phyloP scores from a whole-genome alignment of 208 protist species.

The Leishmania guyanensis region DNA sequence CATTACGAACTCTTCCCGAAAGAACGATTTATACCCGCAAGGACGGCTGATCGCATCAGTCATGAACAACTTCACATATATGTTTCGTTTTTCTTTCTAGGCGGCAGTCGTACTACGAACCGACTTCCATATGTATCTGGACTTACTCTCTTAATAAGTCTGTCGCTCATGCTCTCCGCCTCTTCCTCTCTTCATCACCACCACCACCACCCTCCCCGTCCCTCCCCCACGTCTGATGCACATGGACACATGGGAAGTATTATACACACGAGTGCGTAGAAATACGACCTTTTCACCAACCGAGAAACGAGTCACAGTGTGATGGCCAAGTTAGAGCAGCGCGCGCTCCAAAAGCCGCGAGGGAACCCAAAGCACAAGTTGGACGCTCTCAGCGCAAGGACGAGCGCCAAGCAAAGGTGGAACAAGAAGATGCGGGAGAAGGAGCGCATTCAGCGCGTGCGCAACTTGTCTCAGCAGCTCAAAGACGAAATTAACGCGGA shows the following conservation, averaged over 20 bases:
- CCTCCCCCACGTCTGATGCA: neutral
- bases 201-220: neutral
- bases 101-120: neutral
- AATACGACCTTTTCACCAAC: no score
- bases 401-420: slow-evolving; percentile 65
- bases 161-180: neutral
- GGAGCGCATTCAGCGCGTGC: slow-evolving; percentile 59
- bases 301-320: neutral
- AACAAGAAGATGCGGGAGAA: slow-evolving; percentile 83
- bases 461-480: slow-evolving; percentile 66
- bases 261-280: no score
- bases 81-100: neutral
- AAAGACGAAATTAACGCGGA: slow-evolving; percentile 87
- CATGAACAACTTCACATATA: neutral
- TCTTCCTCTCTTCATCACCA: neutral
- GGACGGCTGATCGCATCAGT: neutral
- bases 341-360: slow-evolving; percentile 57
- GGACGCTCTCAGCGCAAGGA: slow-evolving; percentile 48
- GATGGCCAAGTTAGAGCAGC: slow-evolving; percentile 74
- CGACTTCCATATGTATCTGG: neutral
- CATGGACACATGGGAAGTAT: neutral
- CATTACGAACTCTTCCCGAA: neutral
- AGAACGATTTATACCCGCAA: neutral
- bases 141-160: neutral
- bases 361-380: slow-evolving; percentile 60